Base-by-base conservation (phyloP, 1,284 basidiomycete species). In the Apiotrichum domesticum region DNA sequence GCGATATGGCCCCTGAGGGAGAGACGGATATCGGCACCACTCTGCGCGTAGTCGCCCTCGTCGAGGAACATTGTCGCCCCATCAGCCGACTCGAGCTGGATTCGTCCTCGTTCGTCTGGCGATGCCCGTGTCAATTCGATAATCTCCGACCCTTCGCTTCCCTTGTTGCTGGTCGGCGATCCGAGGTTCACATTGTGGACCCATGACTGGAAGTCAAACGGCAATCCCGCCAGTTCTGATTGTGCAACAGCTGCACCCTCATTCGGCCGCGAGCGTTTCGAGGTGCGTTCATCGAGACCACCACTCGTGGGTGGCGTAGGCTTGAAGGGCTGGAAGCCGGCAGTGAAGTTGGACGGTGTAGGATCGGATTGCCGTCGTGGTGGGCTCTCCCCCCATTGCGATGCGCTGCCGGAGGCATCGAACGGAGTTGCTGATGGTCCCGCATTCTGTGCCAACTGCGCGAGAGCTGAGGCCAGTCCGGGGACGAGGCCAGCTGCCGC, bases 151-250 rank as follows among this genome's bases (percentile, higher is more conserved):
- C 13, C 39, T 11, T 45, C 44, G 51, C 35, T 44, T 21, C 15
- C 35, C 34, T 32, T 29, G 8, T 35, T 7, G 9, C 15, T 15
- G 10, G 47, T 3, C 5, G 47, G 21, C n/a, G 47, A 49, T 10
- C 46, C 46, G 7, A 35, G 34, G 2, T 49, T 34, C 15, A 49
- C 35, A 11, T 40, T 49, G 15, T n/a, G 7, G 35, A 49, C 47
- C 47, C 47, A 49, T n/a, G 35, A 21, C 35, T 40, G 35, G 47
- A 49, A 49, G 34, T 49, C 47, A 14, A 49, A 49, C 47, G 47
- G 47, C 6, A 49, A 15, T 2, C 47, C 47, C 7, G 46, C 46
- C 7, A 49, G 35, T 6, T 49, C 35, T 1, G 47, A 47, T 21
- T 21, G 21, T 21, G 21, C 21, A 21, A 21, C 21, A 11, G 46